Evolutionary conservation across 2,329 filamentous ascomycete genomes (phyloP).

Genomic region (Fusarium nanum): DNA sequence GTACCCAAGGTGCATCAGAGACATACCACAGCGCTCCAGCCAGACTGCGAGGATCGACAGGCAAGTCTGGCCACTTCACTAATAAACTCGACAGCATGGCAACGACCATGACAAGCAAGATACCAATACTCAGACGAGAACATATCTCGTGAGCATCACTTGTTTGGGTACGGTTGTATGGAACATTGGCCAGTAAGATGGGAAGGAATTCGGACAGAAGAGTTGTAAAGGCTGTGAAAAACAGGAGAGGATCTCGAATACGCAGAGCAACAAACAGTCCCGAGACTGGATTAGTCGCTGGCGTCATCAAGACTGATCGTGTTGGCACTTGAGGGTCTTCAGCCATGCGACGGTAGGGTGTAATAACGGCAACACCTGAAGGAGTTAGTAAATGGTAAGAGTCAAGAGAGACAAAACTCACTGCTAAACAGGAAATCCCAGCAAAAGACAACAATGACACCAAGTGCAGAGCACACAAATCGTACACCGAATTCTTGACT

Average conservation of each 20-base stretch:
- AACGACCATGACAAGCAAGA: conserved; percentile 57
- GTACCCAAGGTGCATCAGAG: conserved; percentile 33
- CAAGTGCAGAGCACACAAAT: conserved; percentile 56
- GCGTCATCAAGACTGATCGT: conserved; percentile 55
- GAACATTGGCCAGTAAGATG: conserved; percentile 60
- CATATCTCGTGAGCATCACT: conserved; percentile 54
- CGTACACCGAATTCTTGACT: conserved; percentile 57
- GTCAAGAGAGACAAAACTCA: neutral
- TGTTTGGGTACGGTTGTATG: conserved; percentile 57
- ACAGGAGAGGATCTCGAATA: conserved; percentile 54
- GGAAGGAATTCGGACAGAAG: conserved; percentile 62
- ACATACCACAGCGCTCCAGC: conserved; percentile 59
- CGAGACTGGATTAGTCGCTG: conserved; percentile 58
- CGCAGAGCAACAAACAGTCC: conserved; percentile 49
- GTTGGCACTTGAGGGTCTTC: conserved; percentile 48
- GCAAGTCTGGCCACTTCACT: conserved; percentile 56
- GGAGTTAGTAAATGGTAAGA: neutral
- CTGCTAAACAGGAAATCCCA: conserved; percentile 59
- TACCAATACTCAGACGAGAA: conserved; percentile 53
- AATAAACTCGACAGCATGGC: conserved; percentile 55
- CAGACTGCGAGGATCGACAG: conserved; percentile 59
- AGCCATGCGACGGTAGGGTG: conserved; percentile 56
- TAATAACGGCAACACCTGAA: conserved; percentile 55
- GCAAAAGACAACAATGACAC: conserved; percentile 55
- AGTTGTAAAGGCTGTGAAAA: conserved; percentile 54